A percentile compares a stretch with the other conserved stretches of the same genome.
Conservation (phyloP, 129 eudicot species). For the Solidago caesia region DNA sequence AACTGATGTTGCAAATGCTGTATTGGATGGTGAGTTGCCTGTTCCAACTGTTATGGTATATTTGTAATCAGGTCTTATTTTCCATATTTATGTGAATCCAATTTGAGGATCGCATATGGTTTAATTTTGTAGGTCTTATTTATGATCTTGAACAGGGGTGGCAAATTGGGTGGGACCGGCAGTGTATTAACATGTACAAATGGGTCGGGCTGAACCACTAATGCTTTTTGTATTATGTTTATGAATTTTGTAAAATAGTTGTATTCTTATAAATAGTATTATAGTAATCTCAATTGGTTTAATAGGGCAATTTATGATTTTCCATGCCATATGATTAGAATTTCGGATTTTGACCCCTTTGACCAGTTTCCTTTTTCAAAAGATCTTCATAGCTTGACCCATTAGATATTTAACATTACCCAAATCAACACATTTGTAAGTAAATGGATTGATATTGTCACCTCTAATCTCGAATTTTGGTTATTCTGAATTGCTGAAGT, state of each 20-base stretch:
- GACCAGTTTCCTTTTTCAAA: background rate
- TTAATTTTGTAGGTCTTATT: background rate
- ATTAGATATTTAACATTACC: background rate
- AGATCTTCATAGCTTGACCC: background rate
- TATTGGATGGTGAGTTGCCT: constrained; percentile 52
- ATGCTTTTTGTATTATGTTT: background rate
- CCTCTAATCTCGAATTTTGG: background rate
- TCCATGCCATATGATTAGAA: no score
- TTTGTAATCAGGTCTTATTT: background rate
- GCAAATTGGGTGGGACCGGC: background rate
- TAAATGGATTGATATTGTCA: background rate
- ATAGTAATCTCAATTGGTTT: no score
- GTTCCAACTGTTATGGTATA: constrained; percentile 2
- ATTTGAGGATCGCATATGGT: background rate
- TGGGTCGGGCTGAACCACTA: background rate
- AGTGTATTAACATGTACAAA: background rate
- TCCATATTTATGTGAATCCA: background rate
- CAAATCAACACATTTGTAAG: background rate
- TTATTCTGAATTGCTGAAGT: background rate
- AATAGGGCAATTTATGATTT: no score
- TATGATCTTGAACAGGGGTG: constrained; percentile 5
- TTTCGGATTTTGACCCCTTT: background rate
- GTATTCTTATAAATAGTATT: no score
- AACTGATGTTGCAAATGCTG: constrained; percentile 82
- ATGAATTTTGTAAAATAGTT: no score